Conservation (phyloP, 1,139 yeast genomes). For the Blastobotrys persicus region DNA sequence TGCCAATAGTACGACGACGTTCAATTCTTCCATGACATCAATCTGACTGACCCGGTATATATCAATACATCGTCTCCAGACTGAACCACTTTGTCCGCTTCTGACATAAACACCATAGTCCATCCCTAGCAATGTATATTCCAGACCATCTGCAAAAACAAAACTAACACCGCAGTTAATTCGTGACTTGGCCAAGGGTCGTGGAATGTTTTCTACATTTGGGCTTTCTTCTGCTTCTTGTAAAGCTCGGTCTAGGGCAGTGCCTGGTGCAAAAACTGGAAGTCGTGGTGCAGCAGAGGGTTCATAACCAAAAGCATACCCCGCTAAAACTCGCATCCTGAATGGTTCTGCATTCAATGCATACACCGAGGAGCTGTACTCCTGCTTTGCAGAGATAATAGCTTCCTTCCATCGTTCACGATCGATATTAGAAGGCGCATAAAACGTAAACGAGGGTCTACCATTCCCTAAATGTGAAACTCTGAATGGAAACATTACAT, state of each 20-base stretch:
- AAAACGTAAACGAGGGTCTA: conserved; percentile 56
- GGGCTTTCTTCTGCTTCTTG: conserved; percentile 29
- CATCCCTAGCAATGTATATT: conserved; percentile 45
- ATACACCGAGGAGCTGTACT: conserved; percentile 46
- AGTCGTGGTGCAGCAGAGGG: conserved; percentile 54
- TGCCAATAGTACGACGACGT: conserved; percentile 58
- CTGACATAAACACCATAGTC: conserved; percentile 47
- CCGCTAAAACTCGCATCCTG: conserved; percentile 51
- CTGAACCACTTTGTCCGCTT: conserved; percentile 26
- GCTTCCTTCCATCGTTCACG: conserved; percentile 59
- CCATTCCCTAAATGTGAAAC: conserved; percentile 50
- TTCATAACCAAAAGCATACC: conserved; percentile 65
- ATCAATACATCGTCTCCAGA: conserved; percentile 62
- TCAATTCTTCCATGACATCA: conserved; percentile 55
- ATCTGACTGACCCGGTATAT: conserved; percentile 58
- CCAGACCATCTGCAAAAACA: conserved; percentile 40
- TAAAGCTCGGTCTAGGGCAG: conserved; percentile 57
- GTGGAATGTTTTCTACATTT: conserved; percentile 27
- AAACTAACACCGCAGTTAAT: conserved; percentile 37
- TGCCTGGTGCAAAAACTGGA: conserved; percentile 61
- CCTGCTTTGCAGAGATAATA: conserved; percentile 54
- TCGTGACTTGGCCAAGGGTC: conserved; percentile 31
- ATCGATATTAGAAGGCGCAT: conserved; percentile 53
- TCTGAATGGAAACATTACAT: conserved; percentile 45
- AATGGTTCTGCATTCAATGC: conserved; percentile 54